Conservation (phyloP, 768 basidiomycete species). For the Panaeolus papilionaceus region DNA sequence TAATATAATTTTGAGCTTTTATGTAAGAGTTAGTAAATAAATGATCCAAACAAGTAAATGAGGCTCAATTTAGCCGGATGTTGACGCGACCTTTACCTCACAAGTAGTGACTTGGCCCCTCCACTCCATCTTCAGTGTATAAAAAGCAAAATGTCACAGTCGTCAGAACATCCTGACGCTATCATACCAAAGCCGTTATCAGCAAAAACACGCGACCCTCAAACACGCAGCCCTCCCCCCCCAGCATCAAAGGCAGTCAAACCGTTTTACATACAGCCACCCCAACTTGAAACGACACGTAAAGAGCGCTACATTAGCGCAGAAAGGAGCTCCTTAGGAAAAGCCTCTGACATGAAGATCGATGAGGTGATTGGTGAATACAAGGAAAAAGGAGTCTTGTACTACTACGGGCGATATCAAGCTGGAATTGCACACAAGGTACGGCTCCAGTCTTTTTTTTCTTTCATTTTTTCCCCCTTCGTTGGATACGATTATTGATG, state of each 20-base stretch:
- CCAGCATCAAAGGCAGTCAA: conserved; percentile 17
- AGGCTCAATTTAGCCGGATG: background rate
- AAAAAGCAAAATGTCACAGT: background rate
- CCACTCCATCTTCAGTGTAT: background rate
- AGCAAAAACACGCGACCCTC: background rate
- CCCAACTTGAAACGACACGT: conserved; percentile 41
- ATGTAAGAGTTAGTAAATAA: background rate
- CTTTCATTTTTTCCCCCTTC: background rate
- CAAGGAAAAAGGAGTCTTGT: conserved; percentile 41
- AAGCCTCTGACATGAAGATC: conserved; percentile 38
- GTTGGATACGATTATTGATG: conserved; percentile 11
- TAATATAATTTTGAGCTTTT: background rate
- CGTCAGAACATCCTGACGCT: background rate
- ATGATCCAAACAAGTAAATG: conserved; percentile 2
- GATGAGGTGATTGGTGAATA: conserved; percentile 68
- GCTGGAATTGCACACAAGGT: conserved; percentile 69
- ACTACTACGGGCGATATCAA: conserved; percentile 65
- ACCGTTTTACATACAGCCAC: conserved; percentile 44
- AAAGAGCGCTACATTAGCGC: conserved; percentile 49
- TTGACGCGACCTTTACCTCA: conserved; percentile 8
- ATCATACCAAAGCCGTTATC: background rate
- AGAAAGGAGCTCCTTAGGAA: conserved; percentile 38
- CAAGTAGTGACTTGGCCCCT: background rate
- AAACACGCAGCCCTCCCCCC: background rate
- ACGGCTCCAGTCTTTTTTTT: background rate